Percentiles rank a stretch among this genome's conserved stretches.
phyloP scores from a whole-genome alignment of 305 asterid species.

The Fraxinus velutina region DNA sequence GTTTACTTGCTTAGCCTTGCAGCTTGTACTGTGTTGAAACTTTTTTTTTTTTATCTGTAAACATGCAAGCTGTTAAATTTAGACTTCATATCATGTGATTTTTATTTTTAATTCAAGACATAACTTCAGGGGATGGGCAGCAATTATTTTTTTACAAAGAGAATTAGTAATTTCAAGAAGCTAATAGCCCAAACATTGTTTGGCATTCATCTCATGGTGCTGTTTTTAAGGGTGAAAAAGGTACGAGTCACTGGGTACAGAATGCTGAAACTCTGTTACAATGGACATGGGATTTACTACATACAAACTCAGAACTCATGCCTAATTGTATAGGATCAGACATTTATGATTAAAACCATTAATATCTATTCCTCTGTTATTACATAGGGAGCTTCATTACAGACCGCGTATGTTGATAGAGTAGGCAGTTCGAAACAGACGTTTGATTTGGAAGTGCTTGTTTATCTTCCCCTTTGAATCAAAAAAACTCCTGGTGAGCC shows the following conservation, averaged over 20 bases:
- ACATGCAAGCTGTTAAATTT: background rate
- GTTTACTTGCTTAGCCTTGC: background rate
- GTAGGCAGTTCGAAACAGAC: background rate
- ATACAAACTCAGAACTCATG: background rate
- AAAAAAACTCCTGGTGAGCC: background rate
- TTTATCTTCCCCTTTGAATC: background rate
- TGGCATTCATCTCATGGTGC: background rate
- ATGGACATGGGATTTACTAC: background rate
- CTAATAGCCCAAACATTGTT: background rate
- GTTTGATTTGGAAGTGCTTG: background rate
- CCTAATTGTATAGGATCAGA: background rate
- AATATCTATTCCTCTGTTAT: background rate
- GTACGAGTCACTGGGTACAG: background rate
- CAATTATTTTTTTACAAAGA: background rate
- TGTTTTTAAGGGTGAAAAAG: background rate
- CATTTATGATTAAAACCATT: background rate
- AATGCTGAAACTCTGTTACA: background rate
- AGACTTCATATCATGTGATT: background rate
- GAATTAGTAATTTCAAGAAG: background rate
- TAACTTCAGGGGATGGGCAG: background rate
- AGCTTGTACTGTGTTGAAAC: background rate
- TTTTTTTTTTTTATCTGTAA: background rate
- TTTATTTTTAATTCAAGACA: background rate
- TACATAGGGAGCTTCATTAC: background rate
- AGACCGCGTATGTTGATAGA: background rate